Evolutionary conservation across 441 rosid genomes (phyloP).

Genomic region (Iberis amara): DNA sequence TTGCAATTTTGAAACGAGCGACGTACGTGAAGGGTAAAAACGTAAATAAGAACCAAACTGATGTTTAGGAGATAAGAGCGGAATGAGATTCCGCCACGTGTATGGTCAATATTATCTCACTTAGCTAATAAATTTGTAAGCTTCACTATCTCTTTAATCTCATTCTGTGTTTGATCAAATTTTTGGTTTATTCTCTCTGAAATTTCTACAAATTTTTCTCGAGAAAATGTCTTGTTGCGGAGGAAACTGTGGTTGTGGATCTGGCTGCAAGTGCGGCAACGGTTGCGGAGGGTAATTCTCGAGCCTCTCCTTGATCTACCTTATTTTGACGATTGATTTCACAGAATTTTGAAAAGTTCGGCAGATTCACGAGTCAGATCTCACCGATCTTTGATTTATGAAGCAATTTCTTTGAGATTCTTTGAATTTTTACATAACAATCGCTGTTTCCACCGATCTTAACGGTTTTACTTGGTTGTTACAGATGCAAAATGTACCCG

Average conservation of each 20-base stretch:
- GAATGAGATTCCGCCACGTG: constrained; percentile 23
- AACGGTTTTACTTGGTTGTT: background rate
- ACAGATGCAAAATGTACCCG: constrained; percentile 34
- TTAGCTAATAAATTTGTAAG: constrained; percentile 16
- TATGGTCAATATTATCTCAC: constrained; percentile 10
- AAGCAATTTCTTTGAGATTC: too few species aligned
- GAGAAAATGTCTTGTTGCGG: constrained; percentile 36
- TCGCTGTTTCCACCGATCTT: constrained; percentile 8
- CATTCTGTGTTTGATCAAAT: constrained; percentile 4
- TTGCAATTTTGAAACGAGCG: background rate
- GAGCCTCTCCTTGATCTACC: background rate
- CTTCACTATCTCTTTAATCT: background rate
- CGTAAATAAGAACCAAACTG: constrained; percentile 3
- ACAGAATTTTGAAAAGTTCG: too few species aligned
- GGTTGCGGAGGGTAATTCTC: constrained; percentile 33
- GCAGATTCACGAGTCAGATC: too few species aligned
- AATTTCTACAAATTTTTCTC: background rate
- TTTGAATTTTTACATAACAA: too few species aligned
- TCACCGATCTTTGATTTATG: background rate
- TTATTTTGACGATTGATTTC: too few species aligned
- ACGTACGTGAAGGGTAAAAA: constrained; percentile 20
- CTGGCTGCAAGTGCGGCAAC: constrained; percentile 37
- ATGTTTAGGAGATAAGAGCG: constrained; percentile 24
- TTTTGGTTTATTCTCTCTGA: background rate
- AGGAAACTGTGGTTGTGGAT: constrained; percentile 37